Evolutionary conservation across 345 rosid genomes (phyloP).

Genomic region (Lagerstroemia speciosa): DNA sequence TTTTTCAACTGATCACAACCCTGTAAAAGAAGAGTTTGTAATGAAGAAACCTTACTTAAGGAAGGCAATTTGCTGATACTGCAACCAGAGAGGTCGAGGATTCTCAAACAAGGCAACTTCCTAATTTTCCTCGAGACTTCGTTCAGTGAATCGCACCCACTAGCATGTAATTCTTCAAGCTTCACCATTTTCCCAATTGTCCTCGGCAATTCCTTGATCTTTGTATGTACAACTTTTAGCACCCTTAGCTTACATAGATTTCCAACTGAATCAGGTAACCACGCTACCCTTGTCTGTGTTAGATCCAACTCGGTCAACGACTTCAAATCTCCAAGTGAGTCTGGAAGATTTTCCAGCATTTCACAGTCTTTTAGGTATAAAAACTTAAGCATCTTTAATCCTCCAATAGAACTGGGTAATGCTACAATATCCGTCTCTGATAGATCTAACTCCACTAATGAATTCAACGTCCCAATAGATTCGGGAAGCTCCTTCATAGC

Average conservation of each 20-base stretch:
- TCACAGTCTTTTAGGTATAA: accelerated
- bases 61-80: neutral
- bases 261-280: neutral
- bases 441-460: slow-evolving; percentile 1
- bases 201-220: neutral
- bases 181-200: neutral
- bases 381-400: neutral
- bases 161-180: neutral
- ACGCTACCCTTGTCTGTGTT: neutral
- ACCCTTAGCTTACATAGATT: neutral
- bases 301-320: slow-evolving; percentile 2
- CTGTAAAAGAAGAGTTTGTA: slow-evolving; percentile 2
- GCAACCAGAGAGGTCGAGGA: neutral
- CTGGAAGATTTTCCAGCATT: neutral
- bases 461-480: neutral
- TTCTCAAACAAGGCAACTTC: neutral
- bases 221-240: neutral
- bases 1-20: neutral
- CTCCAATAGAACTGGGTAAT: neutral
- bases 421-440: neutral
- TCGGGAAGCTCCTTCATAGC: neutral
- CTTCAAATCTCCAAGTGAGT: neutral
- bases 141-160: neutral
- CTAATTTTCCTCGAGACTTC: neutral
- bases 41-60: neutral